Evolutionary conservation across 2,329 filamentous ascomycete genomes (phyloP).

Genomic region (Dothiorella sarmentorum): DNA sequence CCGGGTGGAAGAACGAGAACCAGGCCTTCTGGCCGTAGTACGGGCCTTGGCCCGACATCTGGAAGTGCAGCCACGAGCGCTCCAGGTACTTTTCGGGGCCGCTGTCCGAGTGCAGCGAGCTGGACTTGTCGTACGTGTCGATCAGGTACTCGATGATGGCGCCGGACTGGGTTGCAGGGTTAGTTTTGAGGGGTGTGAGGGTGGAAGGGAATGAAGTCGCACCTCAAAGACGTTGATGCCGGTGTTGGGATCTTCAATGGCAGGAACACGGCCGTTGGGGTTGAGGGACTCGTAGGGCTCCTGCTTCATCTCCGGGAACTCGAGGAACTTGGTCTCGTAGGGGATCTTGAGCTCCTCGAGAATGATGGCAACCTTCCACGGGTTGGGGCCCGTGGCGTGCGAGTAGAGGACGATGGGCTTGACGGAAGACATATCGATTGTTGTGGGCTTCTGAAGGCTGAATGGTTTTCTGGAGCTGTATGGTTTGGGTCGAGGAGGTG

Average conservation of each 20-base stretch:
- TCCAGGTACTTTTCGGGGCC: conserved; percentile 33
- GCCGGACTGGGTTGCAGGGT: conserved; percentile 28
- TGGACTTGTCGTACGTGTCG: conserved; percentile 43
- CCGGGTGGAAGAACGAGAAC: conserved; percentile 41
- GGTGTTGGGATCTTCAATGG: conserved; percentile 46
- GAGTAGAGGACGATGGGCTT: conserved; percentile 19
- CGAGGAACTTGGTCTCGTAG: conserved; percentile 38
- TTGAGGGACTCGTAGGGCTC: conserved; percentile 37
- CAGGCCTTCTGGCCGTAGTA: conserved; percentile 41
- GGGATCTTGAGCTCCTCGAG: conserved; percentile 45
- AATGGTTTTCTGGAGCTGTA: not conserved
- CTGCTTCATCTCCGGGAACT: conserved; percentile 39
- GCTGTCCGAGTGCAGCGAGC: conserved; percentile 36
- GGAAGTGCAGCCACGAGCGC: conserved; percentile 47
- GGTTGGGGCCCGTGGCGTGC: conserved; percentile 30
- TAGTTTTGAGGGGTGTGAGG: not conserved
- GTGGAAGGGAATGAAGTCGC: too few species aligned
- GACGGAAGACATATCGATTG: conserved; percentile 11
- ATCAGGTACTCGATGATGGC: conserved; percentile 46
- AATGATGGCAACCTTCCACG: conserved; percentile 45
- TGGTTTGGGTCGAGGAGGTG: not conserved
- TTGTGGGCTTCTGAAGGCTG: not conserved
- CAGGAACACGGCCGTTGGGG: conserved; percentile 42
- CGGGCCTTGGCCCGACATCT: conserved; percentile 47
- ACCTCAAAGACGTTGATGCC: conserved; percentile 39